These are phyloP conservation scores for Paecilomyces formosus DNA, from an alignment of 2,329 filamentous ascomycete genomes.

Conservation along the genomic window DNA sequence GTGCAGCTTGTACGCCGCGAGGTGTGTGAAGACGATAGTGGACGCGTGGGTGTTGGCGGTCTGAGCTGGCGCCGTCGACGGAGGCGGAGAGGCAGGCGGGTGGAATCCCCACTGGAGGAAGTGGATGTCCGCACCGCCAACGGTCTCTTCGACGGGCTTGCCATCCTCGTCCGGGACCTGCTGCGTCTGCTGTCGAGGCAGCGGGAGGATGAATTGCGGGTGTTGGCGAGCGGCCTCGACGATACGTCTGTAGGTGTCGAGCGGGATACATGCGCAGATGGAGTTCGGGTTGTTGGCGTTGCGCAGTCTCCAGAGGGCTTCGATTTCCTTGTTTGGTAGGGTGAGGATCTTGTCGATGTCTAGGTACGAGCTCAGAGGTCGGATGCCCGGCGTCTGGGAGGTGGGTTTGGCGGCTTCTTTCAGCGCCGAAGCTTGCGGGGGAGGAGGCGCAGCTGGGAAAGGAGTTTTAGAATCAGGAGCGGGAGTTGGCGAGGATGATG, in stretches of 20 bases:
- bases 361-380: slow-evolving; percentile 61
- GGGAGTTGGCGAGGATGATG: slow-evolving; percentile 6
- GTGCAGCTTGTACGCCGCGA: slow-evolving; percentile 85
- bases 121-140: slow-evolving; percentile 75
- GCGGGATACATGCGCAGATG: slow-evolving; percentile 76
- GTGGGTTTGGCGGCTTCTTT: slow-evolving; percentile 30
- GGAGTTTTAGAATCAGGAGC: slow-evolving; percentile 10
- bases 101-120: slow-evolving; percentile 97
- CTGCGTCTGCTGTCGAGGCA: slow-evolving; percentile 45
- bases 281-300: slow-evolving; percentile 66
- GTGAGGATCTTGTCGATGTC: slow-evolving; percentile 69
- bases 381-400: slow-evolving; percentile 44
- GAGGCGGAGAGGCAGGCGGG: slow-evolving; percentile 37
- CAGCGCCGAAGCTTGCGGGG: slow-evolving; percentile 10
- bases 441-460: not conserved
- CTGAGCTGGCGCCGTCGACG: slow-evolving; percentile 11
- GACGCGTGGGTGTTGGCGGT: slow-evolving; percentile 51
- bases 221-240: slow-evolving; percentile 62
- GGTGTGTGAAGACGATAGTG: slow-evolving; percentile 84
- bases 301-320: slow-evolving; percentile 81
- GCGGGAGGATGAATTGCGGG: slow-evolving; percentile 85
- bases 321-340: slow-evolving; percentile 74
- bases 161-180: slow-evolving; percentile 13
- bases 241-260: slow-evolving; percentile 66
- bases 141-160: slow-evolving; percentile 17